Percentiles rank a stretch among this genome's conserved stretches.
Evolutionary conservation across 2,329 filamentous ascomycete species (phyloP).

Genomic region (Cladorrhinum sp.): DNA sequence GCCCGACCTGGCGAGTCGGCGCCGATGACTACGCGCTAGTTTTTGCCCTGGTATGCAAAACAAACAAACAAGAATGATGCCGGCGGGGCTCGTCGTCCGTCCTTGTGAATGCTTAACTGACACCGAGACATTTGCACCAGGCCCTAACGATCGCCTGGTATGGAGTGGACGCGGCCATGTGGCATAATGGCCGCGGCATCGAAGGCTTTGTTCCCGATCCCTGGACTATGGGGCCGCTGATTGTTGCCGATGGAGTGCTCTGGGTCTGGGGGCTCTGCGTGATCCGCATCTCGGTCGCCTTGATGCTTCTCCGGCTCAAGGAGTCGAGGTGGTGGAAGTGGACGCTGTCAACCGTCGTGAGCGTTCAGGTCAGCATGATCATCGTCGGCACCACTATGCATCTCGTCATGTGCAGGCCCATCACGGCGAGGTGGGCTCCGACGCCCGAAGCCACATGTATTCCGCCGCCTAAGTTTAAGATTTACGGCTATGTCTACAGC

Average conservation of each 20-base stretch:
- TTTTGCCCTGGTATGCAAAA: slow-evolving; percentile 9
- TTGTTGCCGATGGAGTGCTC: slow-evolving; percentile 6
- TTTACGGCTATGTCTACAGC: slow-evolving; percentile 11
- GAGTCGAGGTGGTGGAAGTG: neutral
- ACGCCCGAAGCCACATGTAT: neutral
- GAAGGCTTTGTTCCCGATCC: neutral
- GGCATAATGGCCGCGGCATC: slow-evolving; percentile 1
- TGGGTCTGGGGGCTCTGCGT: slow-evolving; percentile 7
- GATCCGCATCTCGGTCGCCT: slow-evolving; percentile 3
- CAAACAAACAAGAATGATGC: too few species aligned
- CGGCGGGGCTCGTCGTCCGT: too few species aligned
- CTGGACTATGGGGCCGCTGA: slow-evolving; percentile 3
- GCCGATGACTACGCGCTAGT: slow-evolving; percentile 3
- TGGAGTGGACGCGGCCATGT: slow-evolving; percentile 10
- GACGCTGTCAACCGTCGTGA: slow-evolving; percentile 1
- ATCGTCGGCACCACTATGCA: slow-evolving; percentile 11
- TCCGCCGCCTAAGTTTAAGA: neutral
- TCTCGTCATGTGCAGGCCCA: slow-evolving; percentile 10
- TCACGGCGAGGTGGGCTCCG: slow-evolving; percentile 5
- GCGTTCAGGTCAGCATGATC: slow-evolving; percentile 4
- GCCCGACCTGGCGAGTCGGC: slow-evolving; percentile 7
- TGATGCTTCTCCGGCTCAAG: slow-evolving; percentile 9
- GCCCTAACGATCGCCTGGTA: slow-evolving; percentile 4
- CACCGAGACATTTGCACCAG: neutral
- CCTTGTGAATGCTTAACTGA: too few species aligned